Conservation (phyloP, 1,284 basidiomycete species). For the Malassezia yamatoensis region DNA sequence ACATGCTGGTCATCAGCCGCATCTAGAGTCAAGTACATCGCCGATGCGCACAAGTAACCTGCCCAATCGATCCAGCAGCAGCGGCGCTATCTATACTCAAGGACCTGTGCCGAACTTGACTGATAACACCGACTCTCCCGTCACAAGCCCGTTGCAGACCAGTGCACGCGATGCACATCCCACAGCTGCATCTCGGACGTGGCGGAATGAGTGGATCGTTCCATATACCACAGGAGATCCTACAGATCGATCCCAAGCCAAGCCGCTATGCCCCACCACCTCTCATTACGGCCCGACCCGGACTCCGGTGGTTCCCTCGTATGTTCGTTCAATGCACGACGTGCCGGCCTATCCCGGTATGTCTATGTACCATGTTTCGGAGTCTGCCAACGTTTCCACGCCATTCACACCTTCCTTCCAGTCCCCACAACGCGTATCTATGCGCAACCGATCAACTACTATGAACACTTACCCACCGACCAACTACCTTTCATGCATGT, state of each 20-base stretch:
- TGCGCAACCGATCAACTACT: neutral
- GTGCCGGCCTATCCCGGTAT: slow-evolving; percentile 2
- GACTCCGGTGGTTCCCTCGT: neutral
- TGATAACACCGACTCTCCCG: slow-evolving; percentile 36
- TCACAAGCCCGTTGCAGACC: slow-evolving; percentile 22
- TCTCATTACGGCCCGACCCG: neutral
- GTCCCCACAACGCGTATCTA: neutral
- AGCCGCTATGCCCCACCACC: neutral
- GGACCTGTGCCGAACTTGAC: slow-evolving; percentile 26
- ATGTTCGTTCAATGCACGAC: neutral
- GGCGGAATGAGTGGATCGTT: neutral
- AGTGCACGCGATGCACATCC: neutral
- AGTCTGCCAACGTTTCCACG: neutral
- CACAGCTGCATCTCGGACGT: neutral
- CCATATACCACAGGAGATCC: neutral
- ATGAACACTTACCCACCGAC: neutral
- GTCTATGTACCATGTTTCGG: slow-evolving; percentile 1
- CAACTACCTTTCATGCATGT: neutral
- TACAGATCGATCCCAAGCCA: neutral
- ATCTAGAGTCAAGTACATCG: slow-evolving; percentile 2
- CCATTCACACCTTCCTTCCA: neutral
- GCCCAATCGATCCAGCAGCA: neutral
- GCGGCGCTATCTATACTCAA: neutral
- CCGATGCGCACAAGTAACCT: neutral
- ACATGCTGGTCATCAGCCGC: neutral